These are phyloP conservation scores for Emmonsiellopsis sp. DNA, from an alignment of 2,329 filamentous ascomycete genomes.

Conservation along the genomic window DNA sequence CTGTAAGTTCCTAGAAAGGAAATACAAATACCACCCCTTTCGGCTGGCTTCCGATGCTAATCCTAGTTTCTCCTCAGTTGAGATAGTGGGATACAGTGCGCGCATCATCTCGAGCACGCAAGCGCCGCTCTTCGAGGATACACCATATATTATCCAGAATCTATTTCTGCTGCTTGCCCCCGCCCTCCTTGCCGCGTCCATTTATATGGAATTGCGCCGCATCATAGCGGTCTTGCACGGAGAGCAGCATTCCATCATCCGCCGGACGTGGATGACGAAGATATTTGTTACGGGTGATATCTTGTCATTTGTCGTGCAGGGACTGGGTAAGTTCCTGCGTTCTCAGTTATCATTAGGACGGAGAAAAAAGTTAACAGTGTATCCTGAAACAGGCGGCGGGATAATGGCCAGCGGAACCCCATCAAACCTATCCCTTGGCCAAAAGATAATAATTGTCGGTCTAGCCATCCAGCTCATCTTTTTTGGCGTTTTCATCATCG, in stretches of 20 bases:
- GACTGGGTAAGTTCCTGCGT: slow-evolving; percentile 3
- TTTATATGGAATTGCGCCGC: slow-evolving; percentile 27
- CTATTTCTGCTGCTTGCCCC: slow-evolving; percentile 24
- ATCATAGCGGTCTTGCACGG: slow-evolving; percentile 21
- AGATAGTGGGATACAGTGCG: slow-evolving; percentile 9
- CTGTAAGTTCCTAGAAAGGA: slow-evolving; percentile 13
- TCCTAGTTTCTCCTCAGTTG: slow-evolving; percentile 7
- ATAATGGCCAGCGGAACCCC: slow-evolving; percentile 24
- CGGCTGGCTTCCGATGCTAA: neutral
- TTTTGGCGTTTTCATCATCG: slow-evolving; percentile 41
- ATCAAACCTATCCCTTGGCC: slow-evolving; percentile 24
- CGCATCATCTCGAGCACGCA: slow-evolving; percentile 6
- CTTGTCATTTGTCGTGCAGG: slow-evolving; percentile 16
- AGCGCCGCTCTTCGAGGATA: slow-evolving; percentile 5
- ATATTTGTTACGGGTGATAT: slow-evolving; percentile 18
- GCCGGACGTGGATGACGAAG: slow-evolving; percentile 21
- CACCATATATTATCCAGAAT: slow-evolving; percentile 21
- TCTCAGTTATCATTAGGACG: too few relatives aligned
- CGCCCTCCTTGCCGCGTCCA: slow-evolving; percentile 25
- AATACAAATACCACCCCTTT: neutral
- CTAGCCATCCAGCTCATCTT: slow-evolving; percentile 42
- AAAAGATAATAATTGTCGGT: slow-evolving; percentile 39
- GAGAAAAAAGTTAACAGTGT: too few relatives aligned
- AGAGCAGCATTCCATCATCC: slow-evolving; percentile 20
- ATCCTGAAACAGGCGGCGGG: slow-evolving; percentile 26